These are phyloP conservation scores for Lachnellula cervina DNA, from an alignment of 2,329 filamentous ascomycete genomes.

Conservation along the genomic window DNA sequence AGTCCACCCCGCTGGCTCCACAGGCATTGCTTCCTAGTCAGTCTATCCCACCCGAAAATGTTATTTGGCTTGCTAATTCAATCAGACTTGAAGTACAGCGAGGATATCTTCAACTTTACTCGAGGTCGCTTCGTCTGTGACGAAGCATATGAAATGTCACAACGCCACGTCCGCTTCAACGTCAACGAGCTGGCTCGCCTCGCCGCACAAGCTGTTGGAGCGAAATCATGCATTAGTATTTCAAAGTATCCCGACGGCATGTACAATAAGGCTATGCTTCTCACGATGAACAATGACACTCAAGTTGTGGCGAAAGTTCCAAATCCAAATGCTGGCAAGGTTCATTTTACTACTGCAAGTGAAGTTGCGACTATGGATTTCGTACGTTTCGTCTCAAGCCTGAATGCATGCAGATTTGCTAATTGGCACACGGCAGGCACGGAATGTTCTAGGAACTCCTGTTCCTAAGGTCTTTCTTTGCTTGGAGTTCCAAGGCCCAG, in stretches of 20 bases:
- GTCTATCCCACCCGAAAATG: no score
- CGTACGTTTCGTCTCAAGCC: conserved; percentile 3
- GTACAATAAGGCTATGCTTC: conserved; percentile 34
- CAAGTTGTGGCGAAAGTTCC: conserved; percentile 21
- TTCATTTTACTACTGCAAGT: conserved; percentile 15
- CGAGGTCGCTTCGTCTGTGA: conserved; percentile 5
- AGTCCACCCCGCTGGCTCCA: no score
- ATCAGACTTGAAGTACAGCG: conserved; percentile 3
- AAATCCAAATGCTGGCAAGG: conserved; percentile 15
- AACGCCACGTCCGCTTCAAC: conserved; percentile 34
- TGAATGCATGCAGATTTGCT: not conserved
- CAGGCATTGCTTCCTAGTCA: no score
- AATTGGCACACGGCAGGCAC: conserved; percentile 1
- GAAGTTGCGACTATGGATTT: conserved; percentile 20
- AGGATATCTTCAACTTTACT: conserved; percentile 6
- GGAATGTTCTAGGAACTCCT: conserved; percentile 1
- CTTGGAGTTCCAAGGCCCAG: conserved; percentile 8
- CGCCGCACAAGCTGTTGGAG: conserved; percentile 29
- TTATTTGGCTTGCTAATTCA: no score
- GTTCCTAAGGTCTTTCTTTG: conserved; percentile 2
- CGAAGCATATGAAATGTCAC: conserved; percentile 21
- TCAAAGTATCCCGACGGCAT: conserved; percentile 34
- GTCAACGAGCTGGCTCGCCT: conserved; percentile 30
- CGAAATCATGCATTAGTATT: conserved; percentile 31
- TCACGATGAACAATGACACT: conserved; percentile 23